A percentile compares a stretch with the other conserved stretches of the same genome.
These are phyloP conservation scores for Candida stauntonica DNA, from an alignment of 805 yeast species.

Conservation along the genomic window DNA sequence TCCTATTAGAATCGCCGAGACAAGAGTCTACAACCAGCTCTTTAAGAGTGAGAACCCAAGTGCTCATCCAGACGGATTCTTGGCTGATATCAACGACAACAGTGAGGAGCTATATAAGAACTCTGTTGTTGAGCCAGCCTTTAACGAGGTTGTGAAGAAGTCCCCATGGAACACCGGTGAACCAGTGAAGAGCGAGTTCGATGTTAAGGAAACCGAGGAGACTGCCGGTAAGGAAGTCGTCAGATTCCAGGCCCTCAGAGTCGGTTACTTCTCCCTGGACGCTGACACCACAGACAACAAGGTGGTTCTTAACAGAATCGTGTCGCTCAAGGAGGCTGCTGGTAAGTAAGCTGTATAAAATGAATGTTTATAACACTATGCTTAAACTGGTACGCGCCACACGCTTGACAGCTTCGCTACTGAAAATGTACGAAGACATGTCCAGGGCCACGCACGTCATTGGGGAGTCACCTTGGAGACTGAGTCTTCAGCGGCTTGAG, in stretches of 20 bases:
- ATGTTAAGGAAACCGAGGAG: conserved; percentile 60
- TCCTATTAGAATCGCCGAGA: conserved; percentile 65
- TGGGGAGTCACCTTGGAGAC: too few species aligned
- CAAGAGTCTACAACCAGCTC: conserved; percentile 81
- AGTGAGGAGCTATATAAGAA: conserved; percentile 63
- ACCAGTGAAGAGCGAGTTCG: conserved; percentile 55
- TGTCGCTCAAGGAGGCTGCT: conserved; percentile 78
- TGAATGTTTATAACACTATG: not conserved
- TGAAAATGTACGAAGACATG: too few species aligned
- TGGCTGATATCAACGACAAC: conserved; percentile 76
- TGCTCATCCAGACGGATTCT: conserved; percentile 81
- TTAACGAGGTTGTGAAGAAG: conserved; percentile 57
- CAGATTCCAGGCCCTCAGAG: conserved; percentile 96
- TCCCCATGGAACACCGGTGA: conserved; percentile 72
- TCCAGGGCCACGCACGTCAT: too few species aligned
- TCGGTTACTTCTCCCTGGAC: conserved; percentile 92
- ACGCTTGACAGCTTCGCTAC: too few species aligned
- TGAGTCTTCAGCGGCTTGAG: too few species aligned
- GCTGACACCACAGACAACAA: conserved; percentile 60
- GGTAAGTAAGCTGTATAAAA: conserved; percentile 25
- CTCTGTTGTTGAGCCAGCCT: conserved; percentile 77
- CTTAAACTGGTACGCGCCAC: too few species aligned
- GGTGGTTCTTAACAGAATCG: conserved; percentile 83
- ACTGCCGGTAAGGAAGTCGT: conserved; percentile 69
- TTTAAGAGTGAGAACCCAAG: conserved; percentile 91